A percentile compares a stretch with the other conserved stretches of the same genome.
These are phyloP conservation scores for Phylloporus arenicola DNA, from an alignment of 768 basidiomycete genomes.

Conservation along the genomic window DNA sequence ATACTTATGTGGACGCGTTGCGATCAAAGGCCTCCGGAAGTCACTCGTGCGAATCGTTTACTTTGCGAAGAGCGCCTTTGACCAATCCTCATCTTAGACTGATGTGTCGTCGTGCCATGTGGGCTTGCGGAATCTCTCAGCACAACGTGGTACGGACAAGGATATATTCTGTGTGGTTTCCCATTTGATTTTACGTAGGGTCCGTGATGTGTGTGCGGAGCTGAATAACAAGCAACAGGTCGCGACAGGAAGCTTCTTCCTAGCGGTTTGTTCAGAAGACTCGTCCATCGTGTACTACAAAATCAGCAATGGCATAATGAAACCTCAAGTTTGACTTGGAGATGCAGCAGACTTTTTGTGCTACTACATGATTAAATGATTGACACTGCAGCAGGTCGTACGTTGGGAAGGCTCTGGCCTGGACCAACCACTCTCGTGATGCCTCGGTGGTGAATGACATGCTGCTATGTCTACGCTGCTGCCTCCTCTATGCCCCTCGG, in stretches of 20 bases:
- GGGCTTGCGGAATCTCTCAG: constrained; percentile 61
- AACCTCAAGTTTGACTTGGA: constrained; percentile 49
- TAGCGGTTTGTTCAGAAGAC: constrained; percentile 72
- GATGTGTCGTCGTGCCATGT: constrained; percentile 55
- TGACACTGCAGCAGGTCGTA: no score
- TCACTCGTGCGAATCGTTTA: constrained; percentile 37
- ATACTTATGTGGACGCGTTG: constrained; percentile 49
- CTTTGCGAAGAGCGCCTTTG: neutral
- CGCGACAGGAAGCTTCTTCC: constrained; percentile 44
- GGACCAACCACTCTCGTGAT: no score
- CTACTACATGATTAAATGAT: neutral
- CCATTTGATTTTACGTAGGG: constrained; percentile 34
- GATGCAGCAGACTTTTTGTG: neutral
- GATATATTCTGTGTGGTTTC: no score
- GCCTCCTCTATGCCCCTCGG: no score
- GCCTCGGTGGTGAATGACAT: no score
- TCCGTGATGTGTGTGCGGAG: constrained; percentile 50
- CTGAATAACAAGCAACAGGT: constrained; percentile 28
- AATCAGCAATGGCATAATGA: constrained; percentile 69
- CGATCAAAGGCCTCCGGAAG: constrained; percentile 53
- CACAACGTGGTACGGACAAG: constrained; percentile 46
- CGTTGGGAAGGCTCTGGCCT: no score
- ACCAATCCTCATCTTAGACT: constrained; percentile 32
- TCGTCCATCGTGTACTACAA: constrained; percentile 85
- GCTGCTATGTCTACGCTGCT: no score